Base-by-base conservation (phyloP, 805 yeast genomes). In the Yueomyces sp. region DNA sequence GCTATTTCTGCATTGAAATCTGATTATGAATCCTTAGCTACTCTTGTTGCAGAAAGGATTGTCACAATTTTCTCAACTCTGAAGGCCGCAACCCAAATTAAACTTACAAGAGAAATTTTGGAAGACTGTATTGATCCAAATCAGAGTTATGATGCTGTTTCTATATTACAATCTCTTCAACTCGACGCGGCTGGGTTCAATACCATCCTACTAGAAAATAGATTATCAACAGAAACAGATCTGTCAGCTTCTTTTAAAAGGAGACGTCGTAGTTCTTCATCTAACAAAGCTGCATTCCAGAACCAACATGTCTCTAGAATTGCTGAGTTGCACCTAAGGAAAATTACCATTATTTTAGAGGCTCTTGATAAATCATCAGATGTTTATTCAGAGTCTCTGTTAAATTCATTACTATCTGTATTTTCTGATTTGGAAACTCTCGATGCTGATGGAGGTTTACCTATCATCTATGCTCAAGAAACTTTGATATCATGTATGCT, bases 391-490 rank as follows among this genome's bases (percentile, higher is more conserved):
- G 69, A 78, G 2, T 68, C 66, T 28, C 62, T 79, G 41, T 61
- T 79, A 37, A 67, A 68, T 42, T 63, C 74, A 12, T 57, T 79
- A 46, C 79, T 84, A 64, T 73, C 73, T 49, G 67, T 81, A 36
- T 65, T 84, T 42, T 76, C 85, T 42, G 92, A 84, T 58, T 66
- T 83, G 50, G 92, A 84, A 58, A 79, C 94, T 30, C 69, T 92
- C 40, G 95, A 94, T 39, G 79, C 77, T 49, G 97, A 88, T 58
- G 95, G 95, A 37, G 85, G 86, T 45, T 67, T 92, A 48, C 95
- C 98, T 3, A 90, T 90, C 4, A 68, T 85, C 39, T 90, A 88
- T 53, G 81, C 94, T 1, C 95, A 92, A 64, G 96, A 92, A 60
- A 77, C 90, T 0, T 67, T 92, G 47, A 92, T 96, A 2, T 76